Conservation (phyloP, 2,329 filamentous ascomycete genomes). For the Stachybotrys chlorohalonatus region DNA sequence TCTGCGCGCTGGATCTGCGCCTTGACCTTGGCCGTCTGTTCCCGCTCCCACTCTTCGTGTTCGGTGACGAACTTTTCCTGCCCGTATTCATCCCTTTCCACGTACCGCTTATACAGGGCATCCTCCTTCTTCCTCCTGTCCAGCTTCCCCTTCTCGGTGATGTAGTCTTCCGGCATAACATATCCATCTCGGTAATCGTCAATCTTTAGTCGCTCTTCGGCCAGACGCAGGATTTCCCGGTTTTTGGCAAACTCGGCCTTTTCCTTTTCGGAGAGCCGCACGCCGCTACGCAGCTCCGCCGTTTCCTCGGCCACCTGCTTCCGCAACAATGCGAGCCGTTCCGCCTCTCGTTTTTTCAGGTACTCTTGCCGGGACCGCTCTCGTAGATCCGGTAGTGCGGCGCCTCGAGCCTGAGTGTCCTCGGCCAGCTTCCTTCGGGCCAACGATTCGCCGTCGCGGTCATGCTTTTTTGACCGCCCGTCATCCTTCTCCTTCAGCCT, state of each 20-base stretch:
- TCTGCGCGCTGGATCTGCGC: conserved; percentile 72
- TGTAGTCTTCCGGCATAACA: conserved; percentile 87
- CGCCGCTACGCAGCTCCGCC: conserved; percentile 68
- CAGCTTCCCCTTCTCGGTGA: conserved; percentile 86
- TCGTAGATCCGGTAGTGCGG: conserved; percentile 71
- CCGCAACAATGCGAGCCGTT: conserved; percentile 75
- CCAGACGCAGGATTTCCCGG: conserved; percentile 68
- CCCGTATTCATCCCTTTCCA: conserved; percentile 78
- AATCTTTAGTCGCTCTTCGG: conserved; percentile 76
- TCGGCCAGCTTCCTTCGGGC: conserved; percentile 39
- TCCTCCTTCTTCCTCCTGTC: conserved; percentile 82
- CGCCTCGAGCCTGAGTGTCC: conserved; percentile 56
- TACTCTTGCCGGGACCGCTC: conserved; percentile 86
- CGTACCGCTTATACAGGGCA: conserved; percentile 80
- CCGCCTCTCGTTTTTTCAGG: conserved; percentile 81
- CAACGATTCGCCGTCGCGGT: conserved; percentile 46
- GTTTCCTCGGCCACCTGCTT: conserved; percentile 87
- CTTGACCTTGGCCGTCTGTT: conserved; percentile 81
- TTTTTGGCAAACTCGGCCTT: conserved; percentile 86
- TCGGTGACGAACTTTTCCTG: conserved; percentile 88
- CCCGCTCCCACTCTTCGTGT: conserved; percentile 90
- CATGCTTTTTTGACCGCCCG: conserved; percentile 58
- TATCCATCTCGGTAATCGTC: conserved; percentile 92
- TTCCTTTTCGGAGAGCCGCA: conserved; percentile 66
- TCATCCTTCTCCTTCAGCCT: conserved; percentile 64